Base-by-base conservation (phyloP, 192 early-diverging fungal genomes). In the Phlyctochytrium planicorne region DNA sequence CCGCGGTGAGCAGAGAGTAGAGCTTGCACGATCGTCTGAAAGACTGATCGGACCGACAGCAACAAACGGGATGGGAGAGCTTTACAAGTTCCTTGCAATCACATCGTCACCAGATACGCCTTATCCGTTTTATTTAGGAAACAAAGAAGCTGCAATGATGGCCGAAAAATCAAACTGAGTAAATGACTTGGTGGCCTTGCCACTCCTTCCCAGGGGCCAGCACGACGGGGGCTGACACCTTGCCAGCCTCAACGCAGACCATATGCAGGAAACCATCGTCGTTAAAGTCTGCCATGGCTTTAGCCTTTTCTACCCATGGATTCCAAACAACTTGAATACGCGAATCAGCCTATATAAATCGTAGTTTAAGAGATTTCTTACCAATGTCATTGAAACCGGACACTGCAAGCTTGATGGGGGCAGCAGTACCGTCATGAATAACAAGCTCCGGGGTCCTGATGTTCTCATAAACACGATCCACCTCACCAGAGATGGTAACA, bases 261-360 rank as follows among this genome's bases (percentile, higher is more conserved):
- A 95, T 94, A 24, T 88, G 67, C 63, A 85, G 78, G 71, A 90
- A 96, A 75, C 50, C 94, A 30, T 88, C 88, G 75, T 96, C 84
- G 23, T 77, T 93, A 80, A 97, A 93, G 75, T 98, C 96, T 12
- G 80, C 84, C 90, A 98, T 91, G n/a, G 77, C 87, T 37, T 81
- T 74, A 12, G 96, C 90, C 79, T 93, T 95, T 34, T 91, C 92
- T 17, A 82, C 81, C 96, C 96, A 98, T 3, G 94, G 94, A 67
- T 98, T 98, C 96, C 96, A 98, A 31, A 97, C 89, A 35, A 97
- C 91, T 47, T 17, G 34, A n/a, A 10, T 6, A 33, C 47, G n/a
- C n/a, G n/a, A 4, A 52, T 17, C 4, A 6, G 55, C 6, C 14
- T 6, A 17, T 57, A 24, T 24, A n/a, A 24, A 6, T 57, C 14